These are phyloP conservation scores for Eremothecium sinecaudum DNA, from an alignment of 1,139 yeast genomes.

Conservation along the genomic window DNA sequence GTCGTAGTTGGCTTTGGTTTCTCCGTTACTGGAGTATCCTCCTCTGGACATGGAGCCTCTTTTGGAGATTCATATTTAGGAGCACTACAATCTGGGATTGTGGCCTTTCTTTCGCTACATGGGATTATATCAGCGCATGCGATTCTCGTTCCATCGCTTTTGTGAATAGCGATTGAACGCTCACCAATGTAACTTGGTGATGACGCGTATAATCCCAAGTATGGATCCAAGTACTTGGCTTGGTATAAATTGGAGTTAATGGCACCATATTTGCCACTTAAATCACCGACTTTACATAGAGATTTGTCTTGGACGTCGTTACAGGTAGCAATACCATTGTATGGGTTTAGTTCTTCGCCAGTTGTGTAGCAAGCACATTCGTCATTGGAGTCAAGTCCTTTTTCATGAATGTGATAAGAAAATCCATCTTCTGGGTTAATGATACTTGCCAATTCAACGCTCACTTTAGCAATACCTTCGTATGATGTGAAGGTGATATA, in stretches of 20 bases:
- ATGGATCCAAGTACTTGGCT: slow-evolving; percentile 45
- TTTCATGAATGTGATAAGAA: slow-evolving; percentile 48
- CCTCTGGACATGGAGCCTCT: slow-evolving; percentile 2
- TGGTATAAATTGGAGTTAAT: slow-evolving; percentile 49
- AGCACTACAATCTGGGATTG: slow-evolving; percentile 1
- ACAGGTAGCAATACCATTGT: slow-evolving; percentile 39
- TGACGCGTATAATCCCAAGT: slow-evolving; percentile 40
- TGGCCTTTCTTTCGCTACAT: slow-evolving; percentile 6
- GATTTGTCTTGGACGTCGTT: slow-evolving; percentile 40
- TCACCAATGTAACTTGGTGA: slow-evolving; percentile 45
- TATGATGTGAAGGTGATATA: slow-evolving; percentile 41
- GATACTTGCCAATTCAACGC: slow-evolving; percentile 50
- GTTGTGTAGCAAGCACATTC: slow-evolving; percentile 36
- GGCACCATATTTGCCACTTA: slow-evolving; percentile 55
- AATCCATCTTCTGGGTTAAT: slow-evolving; percentile 52
- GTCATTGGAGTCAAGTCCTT: slow-evolving; percentile 33
- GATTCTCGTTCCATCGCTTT: slow-evolving; percentile 39
- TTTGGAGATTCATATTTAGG: too few species aligned
- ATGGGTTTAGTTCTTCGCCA: slow-evolving; percentile 49
- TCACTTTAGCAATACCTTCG: slow-evolving; percentile 44
- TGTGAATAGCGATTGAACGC: slow-evolving; percentile 45
- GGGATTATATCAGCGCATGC: slow-evolving; percentile 47
- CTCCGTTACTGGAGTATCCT: not conserved
- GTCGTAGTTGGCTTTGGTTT: slow-evolving; percentile 1
- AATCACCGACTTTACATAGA: slow-evolving; percentile 51